phyloP scores from a whole-genome alignment of 805 yeast species.

The Yarrowia sp. region DNA sequence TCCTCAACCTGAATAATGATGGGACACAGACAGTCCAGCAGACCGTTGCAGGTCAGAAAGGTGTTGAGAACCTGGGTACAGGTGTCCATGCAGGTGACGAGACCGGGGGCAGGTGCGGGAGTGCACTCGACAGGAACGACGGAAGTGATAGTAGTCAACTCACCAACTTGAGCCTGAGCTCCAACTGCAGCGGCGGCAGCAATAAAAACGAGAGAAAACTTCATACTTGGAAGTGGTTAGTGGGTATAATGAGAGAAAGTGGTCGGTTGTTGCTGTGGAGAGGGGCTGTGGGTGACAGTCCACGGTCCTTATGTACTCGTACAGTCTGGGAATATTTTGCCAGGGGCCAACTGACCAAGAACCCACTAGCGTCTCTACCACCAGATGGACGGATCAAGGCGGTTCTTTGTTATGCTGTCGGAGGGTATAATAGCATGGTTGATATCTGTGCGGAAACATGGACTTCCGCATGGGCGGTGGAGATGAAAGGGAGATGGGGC shows the following conservation, averaged over 20 bases:
- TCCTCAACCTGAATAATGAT: slow-evolving; percentile 1
- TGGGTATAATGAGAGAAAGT: background rate
- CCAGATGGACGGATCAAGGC: slow-evolving; percentile 1
- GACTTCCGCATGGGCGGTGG: too few relatives aligned
- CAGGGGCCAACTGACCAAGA: background rate
- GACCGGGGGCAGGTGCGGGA: background rate
- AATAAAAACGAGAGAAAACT: slow-evolving; percentile 29
- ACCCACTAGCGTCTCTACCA: background rate
- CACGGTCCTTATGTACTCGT: slow-evolving; percentile 3
- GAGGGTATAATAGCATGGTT: too few relatives aligned
- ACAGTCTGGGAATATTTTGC: background rate
- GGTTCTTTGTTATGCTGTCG: too few relatives aligned
- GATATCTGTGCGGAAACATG: too few relatives aligned
- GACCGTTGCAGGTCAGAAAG: slow-evolving; percentile 7
- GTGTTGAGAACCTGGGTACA: slow-evolving; percentile 4
- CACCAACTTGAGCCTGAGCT: slow-evolving; percentile 26
- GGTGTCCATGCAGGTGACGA: background rate
- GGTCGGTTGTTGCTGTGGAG: slow-evolving; percentile 13
- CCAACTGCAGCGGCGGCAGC: slow-evolving; percentile 32
- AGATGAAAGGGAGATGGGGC: too few relatives aligned
- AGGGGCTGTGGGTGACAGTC: too few relatives aligned
- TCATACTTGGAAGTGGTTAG: background rate
- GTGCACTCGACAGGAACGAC: slow-evolving; percentile 1
- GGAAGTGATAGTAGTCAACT: slow-evolving; percentile 6
- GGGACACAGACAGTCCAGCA: slow-evolving; percentile 16